Percentiles rank a stretch among this genome's conserved stretches.
phyloP scores from a whole-genome alignment of 192 early-diverging fungal genomes.

The Rhizophagus sp. region DNA sequence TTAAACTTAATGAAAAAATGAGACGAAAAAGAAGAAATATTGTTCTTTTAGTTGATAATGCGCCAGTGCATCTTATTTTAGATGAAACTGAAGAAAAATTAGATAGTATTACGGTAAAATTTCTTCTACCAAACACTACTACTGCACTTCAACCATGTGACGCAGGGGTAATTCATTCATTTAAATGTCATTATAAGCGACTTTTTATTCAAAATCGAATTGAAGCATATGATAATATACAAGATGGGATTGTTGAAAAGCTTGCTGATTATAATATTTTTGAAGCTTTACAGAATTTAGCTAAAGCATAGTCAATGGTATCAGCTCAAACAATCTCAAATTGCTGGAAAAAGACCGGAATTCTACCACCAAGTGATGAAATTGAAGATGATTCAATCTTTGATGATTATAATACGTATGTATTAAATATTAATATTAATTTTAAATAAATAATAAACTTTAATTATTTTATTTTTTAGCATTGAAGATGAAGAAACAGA shows the following conservation, averaged over 20 bases:
- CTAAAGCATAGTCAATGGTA: too few species aligned
- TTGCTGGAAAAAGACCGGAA: too few species aligned
- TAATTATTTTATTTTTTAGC: too few species aligned
- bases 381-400: too few species aligned
- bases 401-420: too few species aligned
- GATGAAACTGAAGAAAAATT: conserved; percentile 10
- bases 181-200: conserved; percentile 8
- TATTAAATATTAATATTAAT: too few species aligned
- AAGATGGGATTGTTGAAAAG: background rate
- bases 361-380: too few species aligned
- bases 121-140: conserved; percentile 6
- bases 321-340: too few species aligned
- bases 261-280: too few species aligned
- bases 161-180: background rate
- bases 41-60: conserved; percentile 18
- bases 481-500: too few species aligned
- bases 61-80: conserved; percentile 3
- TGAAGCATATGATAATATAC: conserved; percentile 4
- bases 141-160: background rate
- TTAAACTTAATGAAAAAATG: conserved; percentile 18
- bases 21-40: conserved; percentile 1
- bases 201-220: conserved; percentile 15
- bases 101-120: background rate
- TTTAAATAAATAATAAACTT: too few species aligned
- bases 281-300: too few species aligned